These are phyloP conservation scores for Trichoderma guizhouense DNA, from an alignment of 2,329 filamentous ascomycete genomes.

Conservation along the genomic window DNA sequence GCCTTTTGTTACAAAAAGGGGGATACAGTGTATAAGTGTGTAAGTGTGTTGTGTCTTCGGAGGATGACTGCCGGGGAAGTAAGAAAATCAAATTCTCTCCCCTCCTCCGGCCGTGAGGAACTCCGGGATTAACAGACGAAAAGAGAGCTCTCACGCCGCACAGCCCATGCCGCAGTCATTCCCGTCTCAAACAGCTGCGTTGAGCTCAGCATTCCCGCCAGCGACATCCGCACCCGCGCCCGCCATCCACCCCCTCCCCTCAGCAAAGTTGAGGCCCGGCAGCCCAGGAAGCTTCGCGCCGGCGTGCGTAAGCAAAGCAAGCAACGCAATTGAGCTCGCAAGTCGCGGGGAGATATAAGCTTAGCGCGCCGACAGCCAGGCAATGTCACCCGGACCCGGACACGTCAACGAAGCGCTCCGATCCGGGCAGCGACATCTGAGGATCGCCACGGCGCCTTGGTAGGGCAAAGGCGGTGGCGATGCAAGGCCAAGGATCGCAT, in stretches of 20 bases:
- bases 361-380: slow-evolving; percentile 60
- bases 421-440: slow-evolving; percentile 49
- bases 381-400: slow-evolving; percentile 62
- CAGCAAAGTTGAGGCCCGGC: slow-evolving; percentile 47
- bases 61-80: background rate
- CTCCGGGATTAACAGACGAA: background rate
- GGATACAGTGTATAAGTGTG: background rate
- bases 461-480: slow-evolving; percentile 60
- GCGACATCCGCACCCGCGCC: slow-evolving; percentile 29
- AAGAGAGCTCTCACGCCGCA: slow-evolving; percentile 46
- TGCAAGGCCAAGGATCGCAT: slow-evolving; percentile 58
- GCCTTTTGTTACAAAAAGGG: background rate
- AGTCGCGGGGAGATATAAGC: slow-evolving; percentile 55
- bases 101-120: background rate
- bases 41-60: background rate
- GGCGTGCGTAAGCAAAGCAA: slow-evolving; percentile 29
- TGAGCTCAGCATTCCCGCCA: slow-evolving; percentile 49
- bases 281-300: slow-evolving; percentile 35
- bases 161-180: slow-evolving; percentile 54
- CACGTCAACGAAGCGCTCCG: slow-evolving; percentile 65
- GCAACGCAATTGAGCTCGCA: slow-evolving; percentile 46
- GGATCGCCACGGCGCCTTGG: slow-evolving; percentile 57
- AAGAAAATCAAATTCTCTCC: background rate
- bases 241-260: slow-evolving; percentile 35
- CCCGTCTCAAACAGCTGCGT: slow-evolving; percentile 44